These are phyloP conservation scores for Adansonia gregorii DNA, from an alignment of 441 rosid species.

Conservation along the genomic window DNA sequence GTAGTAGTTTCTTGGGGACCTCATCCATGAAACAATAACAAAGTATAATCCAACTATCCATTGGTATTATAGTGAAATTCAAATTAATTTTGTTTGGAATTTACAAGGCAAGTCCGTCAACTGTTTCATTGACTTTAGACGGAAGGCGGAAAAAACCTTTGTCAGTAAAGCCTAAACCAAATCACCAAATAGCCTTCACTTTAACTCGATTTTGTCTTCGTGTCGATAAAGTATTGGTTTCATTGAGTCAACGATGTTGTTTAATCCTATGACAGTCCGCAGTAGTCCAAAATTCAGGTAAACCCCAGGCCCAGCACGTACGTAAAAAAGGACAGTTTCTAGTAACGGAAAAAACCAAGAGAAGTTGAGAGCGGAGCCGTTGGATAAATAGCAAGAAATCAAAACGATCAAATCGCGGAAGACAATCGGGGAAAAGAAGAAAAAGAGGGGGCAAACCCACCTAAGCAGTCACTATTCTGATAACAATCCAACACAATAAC, in stretches of 20 bases:
- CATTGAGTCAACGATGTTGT: neutral
- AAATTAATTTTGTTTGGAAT: neutral
- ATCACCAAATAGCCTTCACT: neutral
- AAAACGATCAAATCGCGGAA: neutral
- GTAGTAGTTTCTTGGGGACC: neutral
- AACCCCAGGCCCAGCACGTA: neutral
- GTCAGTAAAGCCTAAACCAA: neutral
- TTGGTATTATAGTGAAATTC: neutral
- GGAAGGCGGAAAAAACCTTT: neutral
- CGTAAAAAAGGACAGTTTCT: neutral
- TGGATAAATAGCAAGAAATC: conserved; percentile 3
- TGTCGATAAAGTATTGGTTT: neutral
- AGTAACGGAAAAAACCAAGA: neutral
- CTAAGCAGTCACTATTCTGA: neutral
- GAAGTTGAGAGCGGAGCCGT: neutral
- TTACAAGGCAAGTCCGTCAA: neutral
- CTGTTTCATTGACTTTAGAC: neutral
- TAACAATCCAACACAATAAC: neutral
- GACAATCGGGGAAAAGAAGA: neutral
- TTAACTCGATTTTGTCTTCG: neutral
- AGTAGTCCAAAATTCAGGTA: neutral
- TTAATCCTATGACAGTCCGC: neutral
- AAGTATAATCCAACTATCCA: neutral
- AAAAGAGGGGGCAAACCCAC: neutral
- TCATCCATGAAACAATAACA: neutral